phyloP scores from a whole-genome alignment of 2,329 filamentous ascomycete species.

The Clarireedia hainanense region DNA sequence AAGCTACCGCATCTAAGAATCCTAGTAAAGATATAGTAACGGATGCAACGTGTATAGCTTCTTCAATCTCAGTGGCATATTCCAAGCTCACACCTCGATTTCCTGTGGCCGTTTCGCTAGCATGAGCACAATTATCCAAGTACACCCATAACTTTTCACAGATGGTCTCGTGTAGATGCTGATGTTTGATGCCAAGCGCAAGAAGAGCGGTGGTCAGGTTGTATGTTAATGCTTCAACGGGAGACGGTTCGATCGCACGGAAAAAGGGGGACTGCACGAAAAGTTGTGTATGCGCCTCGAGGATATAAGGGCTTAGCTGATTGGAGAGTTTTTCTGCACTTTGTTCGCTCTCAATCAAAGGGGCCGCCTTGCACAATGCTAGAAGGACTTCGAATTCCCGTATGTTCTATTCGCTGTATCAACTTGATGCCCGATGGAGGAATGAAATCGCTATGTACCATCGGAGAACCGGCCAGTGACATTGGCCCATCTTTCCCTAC shows the following conservation, averaged over 20 bases:
- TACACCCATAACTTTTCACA: conserved; percentile 63
- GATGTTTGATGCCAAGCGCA: conserved; percentile 68
- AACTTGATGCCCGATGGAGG: neutral
- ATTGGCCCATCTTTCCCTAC: conserved; percentile 33
- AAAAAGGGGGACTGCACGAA: conserved; percentile 78
- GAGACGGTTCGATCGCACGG: conserved; percentile 74
- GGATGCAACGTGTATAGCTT: conserved; percentile 62
- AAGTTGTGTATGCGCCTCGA: conserved; percentile 72
- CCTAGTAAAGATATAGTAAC: conserved; percentile 81
- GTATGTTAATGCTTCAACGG: conserved; percentile 76
- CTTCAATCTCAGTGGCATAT: conserved; percentile 47
- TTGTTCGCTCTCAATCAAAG: conserved; percentile 59
- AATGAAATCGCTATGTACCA: conserved; percentile 38
- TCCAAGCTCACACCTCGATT: conserved; percentile 48
- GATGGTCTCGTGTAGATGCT: conserved; percentile 57
- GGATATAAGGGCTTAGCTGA: conserved; percentile 76
- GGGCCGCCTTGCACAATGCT: conserved; percentile 84
- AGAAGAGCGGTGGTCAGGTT: conserved; percentile 75
- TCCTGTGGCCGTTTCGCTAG: conserved; percentile 47
- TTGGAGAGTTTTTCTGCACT: conserved; percentile 71
- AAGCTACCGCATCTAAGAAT: conserved; percentile 76
- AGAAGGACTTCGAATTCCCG: conserved; percentile 89
- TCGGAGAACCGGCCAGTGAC: conserved; percentile 47
- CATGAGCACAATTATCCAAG: conserved; percentile 59
- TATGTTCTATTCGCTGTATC: conserved; percentile 52